phyloP scores from a whole-genome alignment of 305 asterid species.

The Fraxinus angustifolia region DNA sequence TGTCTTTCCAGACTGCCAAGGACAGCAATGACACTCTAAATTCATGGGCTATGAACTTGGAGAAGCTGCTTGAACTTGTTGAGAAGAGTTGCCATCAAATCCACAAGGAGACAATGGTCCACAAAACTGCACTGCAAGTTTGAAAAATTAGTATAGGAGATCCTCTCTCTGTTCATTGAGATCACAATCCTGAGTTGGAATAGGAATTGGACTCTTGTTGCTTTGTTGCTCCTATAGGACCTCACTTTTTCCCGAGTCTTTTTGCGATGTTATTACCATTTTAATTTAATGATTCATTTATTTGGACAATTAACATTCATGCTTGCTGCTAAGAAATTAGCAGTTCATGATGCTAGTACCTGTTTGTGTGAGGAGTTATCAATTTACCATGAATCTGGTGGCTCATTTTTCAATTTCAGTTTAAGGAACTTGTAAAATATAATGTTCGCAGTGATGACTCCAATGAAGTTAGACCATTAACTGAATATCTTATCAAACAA shows the following conservation, averaged over 20 bases:
- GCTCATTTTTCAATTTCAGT: neutral
- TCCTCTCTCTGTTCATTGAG: neutral
- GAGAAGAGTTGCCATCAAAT: slow-evolving; percentile 99
- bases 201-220: neutral
- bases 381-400: neutral
- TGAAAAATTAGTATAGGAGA: slow-evolving; percentile 23
- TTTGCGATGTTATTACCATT: slow-evolving; percentile 19
- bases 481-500: neutral
- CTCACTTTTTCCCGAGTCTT: neutral
- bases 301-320: neutral
- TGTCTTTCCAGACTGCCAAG: slow-evolving; percentile 71
- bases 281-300: slow-evolving; percentile 22
- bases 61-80: slow-evolving; percentile 94
- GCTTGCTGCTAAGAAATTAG: slow-evolving; percentile 10
- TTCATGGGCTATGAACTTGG: slow-evolving; percentile 83
- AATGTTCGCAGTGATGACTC: neutral
- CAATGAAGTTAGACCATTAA: neutral
- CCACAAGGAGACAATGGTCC: slow-evolving; percentile 96
- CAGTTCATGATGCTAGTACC: neutral
- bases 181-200: neutral
- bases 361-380: neutral
- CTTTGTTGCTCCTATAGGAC: neutral
- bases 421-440: neutral
- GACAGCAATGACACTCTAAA: slow-evolving; percentile 85
- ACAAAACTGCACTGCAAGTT: slow-evolving; percentile 68